Percentiles rank a stretch among this genome's conserved stretches.
These are phyloP conservation scores for Leccinum arenicola DNA, from an alignment of 768 basidiomycete genomes.

Conservation along the genomic window DNA sequence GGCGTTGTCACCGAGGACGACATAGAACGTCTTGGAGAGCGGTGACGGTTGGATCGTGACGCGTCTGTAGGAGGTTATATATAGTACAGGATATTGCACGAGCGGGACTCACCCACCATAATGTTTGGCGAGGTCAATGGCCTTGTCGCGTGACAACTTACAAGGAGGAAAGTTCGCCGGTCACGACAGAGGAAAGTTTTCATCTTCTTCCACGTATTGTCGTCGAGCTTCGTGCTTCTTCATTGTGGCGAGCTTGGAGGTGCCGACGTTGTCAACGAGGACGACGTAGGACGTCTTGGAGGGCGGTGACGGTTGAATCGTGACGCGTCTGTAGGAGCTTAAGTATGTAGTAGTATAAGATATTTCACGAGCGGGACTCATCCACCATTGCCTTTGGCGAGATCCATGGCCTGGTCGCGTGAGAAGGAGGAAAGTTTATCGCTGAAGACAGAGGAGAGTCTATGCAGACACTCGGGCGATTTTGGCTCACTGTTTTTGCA, in stretches of 20 bases:
- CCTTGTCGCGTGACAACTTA: too few species aligned
- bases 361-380: conserved; percentile 36
- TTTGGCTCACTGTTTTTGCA: conserved; percentile 62
- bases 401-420: conserved; percentile 80
- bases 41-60: too few species aligned
- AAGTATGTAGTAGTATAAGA: background rate
- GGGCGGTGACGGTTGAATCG: conserved; percentile 67
- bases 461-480: conserved; percentile 77
- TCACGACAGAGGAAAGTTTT: conserved; percentile 39
- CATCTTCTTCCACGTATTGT: too few species aligned
- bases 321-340: conserved; percentile 27
- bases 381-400: conserved; percentile 94
- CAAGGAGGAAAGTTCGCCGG: too few species aligned
- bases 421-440: conserved; percentile 87
- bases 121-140: too few species aligned
- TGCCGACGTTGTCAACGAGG: conserved; percentile 84
- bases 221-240: conserved; percentile 53
- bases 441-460: conserved; percentile 91
- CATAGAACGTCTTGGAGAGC: too few species aligned
- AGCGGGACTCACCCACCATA: too few species aligned
- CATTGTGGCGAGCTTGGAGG: conserved; percentile 83
- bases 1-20: too few species aligned
- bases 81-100: too few species aligned
- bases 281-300: conserved; percentile 88
- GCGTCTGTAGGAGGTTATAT: too few species aligned